Percentiles rank a stretch among this genome's conserved stretches.
These are phyloP conservation scores for Scedosporium boydii DNA, from an alignment of 2,329 filamentous ascomycete species.

Conservation along the genomic window DNA sequence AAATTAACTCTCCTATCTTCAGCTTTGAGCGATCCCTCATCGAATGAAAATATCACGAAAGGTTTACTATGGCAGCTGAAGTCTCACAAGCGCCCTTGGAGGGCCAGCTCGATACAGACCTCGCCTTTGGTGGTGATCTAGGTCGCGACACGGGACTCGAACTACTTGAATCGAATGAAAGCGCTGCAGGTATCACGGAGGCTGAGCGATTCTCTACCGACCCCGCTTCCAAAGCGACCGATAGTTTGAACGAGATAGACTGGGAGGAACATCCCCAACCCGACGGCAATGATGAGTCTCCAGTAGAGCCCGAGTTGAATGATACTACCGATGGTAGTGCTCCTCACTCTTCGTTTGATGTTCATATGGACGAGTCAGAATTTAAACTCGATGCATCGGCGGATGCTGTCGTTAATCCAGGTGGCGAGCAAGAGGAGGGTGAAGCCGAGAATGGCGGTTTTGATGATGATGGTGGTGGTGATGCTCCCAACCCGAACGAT, in stretches of 20 bases:
- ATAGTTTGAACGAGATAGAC: constrained; percentile 9
- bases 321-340: constrained; percentile 11
- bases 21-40: background rate
- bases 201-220: background rate
- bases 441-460: background rate
- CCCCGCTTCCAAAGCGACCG: background rate
- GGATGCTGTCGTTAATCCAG: background rate
- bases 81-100: constrained; percentile 14
- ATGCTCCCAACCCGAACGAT: background rate
- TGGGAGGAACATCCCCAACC: constrained; percentile 8
- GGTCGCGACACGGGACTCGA: background rate
- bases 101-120: constrained; percentile 21
- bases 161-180: background rate
- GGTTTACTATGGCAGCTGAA: constrained; percentile 9
- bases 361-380: constrained; percentile 19
- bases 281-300: background rate
- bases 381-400: constrained; percentile 18
- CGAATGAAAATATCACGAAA: background rate
- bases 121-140: constrained; percentile 26
- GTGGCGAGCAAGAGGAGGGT: background rate
- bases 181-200: background rate
- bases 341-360: constrained; percentile 8
- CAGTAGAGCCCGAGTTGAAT: constrained; percentile 12
- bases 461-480: background rate
- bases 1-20: background rate